Evolutionary conservation across 495 filamentous ascomycete genomes (phyloP), one percentile per base, ranked within the genome.

Genomic region (Talaromyces proteolyticus): DNA sequence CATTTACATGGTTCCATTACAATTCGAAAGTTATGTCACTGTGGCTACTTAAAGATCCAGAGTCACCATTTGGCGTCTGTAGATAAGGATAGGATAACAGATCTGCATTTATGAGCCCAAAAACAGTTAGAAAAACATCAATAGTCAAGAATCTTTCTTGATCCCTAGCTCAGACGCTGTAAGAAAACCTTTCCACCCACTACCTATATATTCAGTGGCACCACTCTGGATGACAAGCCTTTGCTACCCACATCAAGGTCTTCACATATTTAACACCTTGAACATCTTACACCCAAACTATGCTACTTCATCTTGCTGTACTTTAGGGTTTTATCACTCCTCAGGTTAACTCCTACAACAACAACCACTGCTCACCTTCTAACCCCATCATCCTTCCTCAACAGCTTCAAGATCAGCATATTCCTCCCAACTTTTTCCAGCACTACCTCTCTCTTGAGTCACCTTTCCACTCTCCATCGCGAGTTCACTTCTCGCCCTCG

Each of bases 251-350:
- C 47, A 42, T 5, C 17, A 46, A 25, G 16, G 18, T 23, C 38
- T 26, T 34, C 25, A 47, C 49, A 16, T 44, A n/a, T n/a, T n/a
- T n/a, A n/a, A n/a, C n/a, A n/a, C n/a, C 19, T 36, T 39, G 63
- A 61, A 66, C 65, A 58, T 66, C 55, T 55, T 52, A 54, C 51
- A 59, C 57, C 56, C 57, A 59, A 62, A 58, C 25, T 62, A 74
- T 74, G 70, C 68, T 68, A 64, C 68, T 70, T 62, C 60, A 69
- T 57, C 67, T 68, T 50, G 48, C 57, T 10, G 44, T 52, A 74
- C 69, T 67, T 70, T 72, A 72, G 67, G 69, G 58, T 68, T 61
- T 70, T 62, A 72, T 69, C 67, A 72, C 64, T 55, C 53, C 57
- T 26, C 57, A 54, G 38, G 34, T 49, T 45, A 47, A 56, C 45